These are phyloP conservation scores for Blastobotrys robertii DNA, from an alignment of 805 yeast genomes.

Conservation along the genomic window DNA sequence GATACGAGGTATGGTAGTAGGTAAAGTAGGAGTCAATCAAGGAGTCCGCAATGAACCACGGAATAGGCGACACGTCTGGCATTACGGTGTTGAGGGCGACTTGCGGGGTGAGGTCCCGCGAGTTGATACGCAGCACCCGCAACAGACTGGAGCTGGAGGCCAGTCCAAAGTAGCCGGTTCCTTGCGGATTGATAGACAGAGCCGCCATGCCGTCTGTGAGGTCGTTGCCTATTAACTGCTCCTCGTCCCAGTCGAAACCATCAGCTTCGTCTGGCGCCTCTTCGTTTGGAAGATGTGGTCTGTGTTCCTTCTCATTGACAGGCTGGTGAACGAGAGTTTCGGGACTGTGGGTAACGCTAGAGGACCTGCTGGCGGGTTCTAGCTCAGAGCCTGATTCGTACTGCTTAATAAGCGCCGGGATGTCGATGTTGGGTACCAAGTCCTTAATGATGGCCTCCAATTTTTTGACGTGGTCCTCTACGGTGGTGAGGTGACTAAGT, in stretches of 20 bases:
- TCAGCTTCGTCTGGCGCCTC: constrained; percentile 37
- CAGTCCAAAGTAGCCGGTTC: constrained; percentile 56
- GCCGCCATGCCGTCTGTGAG: constrained; percentile 58
- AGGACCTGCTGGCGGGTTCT: neutral
- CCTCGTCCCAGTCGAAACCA: constrained; percentile 55
- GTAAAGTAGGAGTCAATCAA: constrained; percentile 44
- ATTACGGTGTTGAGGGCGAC: neutral
- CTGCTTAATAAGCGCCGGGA: constrained; percentile 31
- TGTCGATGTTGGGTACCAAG: constrained; percentile 37
- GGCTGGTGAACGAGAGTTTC: constrained; percentile 6
- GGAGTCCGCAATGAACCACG: constrained; percentile 22
- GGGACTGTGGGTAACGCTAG: neutral
- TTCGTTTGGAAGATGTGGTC: constrained; percentile 22
- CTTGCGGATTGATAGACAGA: constrained; percentile 38
- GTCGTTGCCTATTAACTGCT: constrained; percentile 28
- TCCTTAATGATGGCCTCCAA: constrained; percentile 37
- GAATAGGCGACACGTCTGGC: constrained; percentile 8
- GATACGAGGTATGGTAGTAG: constrained; percentile 52
- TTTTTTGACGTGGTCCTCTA: constrained; percentile 47
- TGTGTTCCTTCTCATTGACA: constrained; percentile 10
- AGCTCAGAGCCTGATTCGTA: neutral
- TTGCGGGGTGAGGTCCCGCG: constrained; percentile 18
- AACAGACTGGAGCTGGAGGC: constrained; percentile 51
- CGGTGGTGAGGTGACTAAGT: constrained; percentile 52
- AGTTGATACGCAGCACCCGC: constrained; percentile 34